These are phyloP conservation scores for Colletotrichum chlorophyti DNA, from an alignment of 2,329 filamentous ascomycete genomes.

Conservation along the genomic window DNA sequence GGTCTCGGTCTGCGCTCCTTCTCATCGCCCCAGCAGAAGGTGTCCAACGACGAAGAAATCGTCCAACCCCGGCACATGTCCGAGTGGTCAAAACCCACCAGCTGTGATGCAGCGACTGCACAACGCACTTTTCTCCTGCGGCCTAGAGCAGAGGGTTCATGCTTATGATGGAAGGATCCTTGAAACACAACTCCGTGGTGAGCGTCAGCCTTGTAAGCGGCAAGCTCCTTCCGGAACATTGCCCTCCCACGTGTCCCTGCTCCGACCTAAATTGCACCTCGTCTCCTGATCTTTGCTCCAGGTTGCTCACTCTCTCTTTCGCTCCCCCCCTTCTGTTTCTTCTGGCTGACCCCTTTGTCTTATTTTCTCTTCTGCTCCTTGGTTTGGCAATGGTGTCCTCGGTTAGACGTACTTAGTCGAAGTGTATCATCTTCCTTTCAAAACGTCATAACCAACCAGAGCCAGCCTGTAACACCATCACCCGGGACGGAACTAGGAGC, in stretches of 20 bases:
- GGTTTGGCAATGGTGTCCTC: too few relatives aligned
- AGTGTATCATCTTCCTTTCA: too few relatives aligned
- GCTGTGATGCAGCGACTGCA: constrained; percentile 8
- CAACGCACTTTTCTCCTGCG: not conserved
- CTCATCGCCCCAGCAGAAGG: constrained; percentile 23
- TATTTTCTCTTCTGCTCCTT: not conserved
- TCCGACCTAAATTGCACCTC: constrained; percentile 27
- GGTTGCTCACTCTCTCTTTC: not conserved
- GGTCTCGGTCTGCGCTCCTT: constrained; percentile 20
- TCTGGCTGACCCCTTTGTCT: not conserved
- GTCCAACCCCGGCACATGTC: constrained; percentile 10
- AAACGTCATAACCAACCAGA: too few relatives aligned
- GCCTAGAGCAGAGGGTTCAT: constrained; percentile 1
- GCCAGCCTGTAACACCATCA: too few relatives aligned
- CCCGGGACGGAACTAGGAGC: not conserved
- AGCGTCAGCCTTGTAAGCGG: constrained; percentile 19
- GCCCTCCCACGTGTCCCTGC: constrained; percentile 6
- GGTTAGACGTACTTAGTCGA: too few relatives aligned
- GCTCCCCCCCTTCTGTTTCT: constrained; percentile 2
- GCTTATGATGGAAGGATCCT: constrained; percentile 20
- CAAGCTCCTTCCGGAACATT: not conserved
- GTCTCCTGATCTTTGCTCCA: constrained; percentile 9
- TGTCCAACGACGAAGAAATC: constrained; percentile 17
- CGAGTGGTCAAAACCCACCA: constrained; percentile 17
- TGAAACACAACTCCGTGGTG: constrained; percentile 18